Percentiles rank a stretch among this genome's conserved stretches.
These are phyloP conservation scores for Wickerhamiella nectarea DNA, from an alignment of 805 yeast genomes.

Conservation along the genomic window DNA sequence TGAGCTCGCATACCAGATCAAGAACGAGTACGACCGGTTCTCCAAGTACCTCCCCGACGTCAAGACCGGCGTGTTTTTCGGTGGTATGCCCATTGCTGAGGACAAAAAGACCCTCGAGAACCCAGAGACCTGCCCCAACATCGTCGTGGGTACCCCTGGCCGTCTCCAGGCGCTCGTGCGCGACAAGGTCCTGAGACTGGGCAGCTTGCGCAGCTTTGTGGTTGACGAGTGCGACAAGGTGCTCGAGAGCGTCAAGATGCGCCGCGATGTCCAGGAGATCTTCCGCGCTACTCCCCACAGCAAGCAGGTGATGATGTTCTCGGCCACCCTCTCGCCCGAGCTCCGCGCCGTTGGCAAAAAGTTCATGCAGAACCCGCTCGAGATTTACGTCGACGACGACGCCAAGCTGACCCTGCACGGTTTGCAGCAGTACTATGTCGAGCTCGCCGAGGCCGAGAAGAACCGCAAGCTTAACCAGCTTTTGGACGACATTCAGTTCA, in stretches of 20 bases:
- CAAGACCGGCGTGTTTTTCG: conserved; percentile 90
- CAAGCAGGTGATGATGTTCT: conserved; percentile 98
- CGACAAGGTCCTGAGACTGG: conserved; percentile 76
- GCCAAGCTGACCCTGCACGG: conserved; percentile 96
- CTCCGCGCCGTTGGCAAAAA: conserved; percentile 94
- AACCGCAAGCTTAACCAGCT: conserved; percentile 84
- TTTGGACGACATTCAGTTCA: conserved; percentile 87
- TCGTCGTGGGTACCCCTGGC: conserved; percentile 97
- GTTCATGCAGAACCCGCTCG: conserved; percentile 95
- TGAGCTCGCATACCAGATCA: conserved; percentile 96
- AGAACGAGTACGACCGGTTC: conserved; percentile 93
- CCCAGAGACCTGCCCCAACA: conserved; percentile 91
- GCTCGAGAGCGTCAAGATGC: conserved; percentile 80
- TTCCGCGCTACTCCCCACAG: conserved; percentile 96
- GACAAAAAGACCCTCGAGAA: conserved; percentile 80
- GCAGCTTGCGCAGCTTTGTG: conserved; percentile 85
- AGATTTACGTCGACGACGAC: conserved; percentile 94
- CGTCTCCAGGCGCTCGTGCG: conserved; percentile 88
- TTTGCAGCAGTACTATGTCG: conserved; percentile 89
- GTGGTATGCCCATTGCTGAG: conserved; percentile 78
- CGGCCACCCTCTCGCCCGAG: conserved; percentile 88
- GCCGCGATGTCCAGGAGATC: conserved; percentile 96
- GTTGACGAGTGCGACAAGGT: conserved; percentile 98
- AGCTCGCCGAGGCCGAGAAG: conserved; percentile 81
- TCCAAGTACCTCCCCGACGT: conserved; percentile 98